Conservation (phyloP, 768 basidiomycete genomes). For the Mycena polygramma region DNA sequence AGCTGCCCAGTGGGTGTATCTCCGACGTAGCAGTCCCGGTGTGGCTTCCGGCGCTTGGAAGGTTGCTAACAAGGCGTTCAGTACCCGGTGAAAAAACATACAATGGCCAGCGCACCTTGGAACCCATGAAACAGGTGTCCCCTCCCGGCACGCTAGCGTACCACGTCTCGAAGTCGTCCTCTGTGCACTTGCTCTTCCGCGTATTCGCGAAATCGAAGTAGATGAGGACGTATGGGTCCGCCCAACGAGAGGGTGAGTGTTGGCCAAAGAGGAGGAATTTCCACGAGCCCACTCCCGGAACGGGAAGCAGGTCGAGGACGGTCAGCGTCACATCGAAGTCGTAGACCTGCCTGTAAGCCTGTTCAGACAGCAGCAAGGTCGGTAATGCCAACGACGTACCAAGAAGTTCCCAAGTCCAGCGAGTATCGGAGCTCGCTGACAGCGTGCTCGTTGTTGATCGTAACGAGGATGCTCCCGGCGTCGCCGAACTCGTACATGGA, state of each 20-base stretch:
- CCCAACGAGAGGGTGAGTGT: slow-evolving; percentile 42
- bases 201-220: slow-evolving; percentile 87
- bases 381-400: slow-evolving; percentile 63
- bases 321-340: slow-evolving; percentile 79
- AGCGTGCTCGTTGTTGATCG: slow-evolving; percentile 85
- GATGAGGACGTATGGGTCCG: slow-evolving; percentile 76
- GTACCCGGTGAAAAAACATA: neutral
- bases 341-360: slow-evolving; percentile 71
- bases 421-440: slow-evolving; percentile 84
- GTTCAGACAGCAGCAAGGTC: neutral
- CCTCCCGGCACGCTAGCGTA: slow-evolving; percentile 72
- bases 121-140: slow-evolving; percentile 89
- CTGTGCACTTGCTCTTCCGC: slow-evolving; percentile 74
- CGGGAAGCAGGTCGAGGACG: slow-evolving; percentile 81
- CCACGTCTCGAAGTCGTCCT: slow-evolving; percentile 88
- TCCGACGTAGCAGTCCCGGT: slow-evolving; percentile 90
- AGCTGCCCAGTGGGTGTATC: slow-evolving; percentile 72
- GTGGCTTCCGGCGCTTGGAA: slow-evolving; percentile 86
- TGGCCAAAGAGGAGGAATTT: slow-evolving; percentile 90
- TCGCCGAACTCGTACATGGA: slow-evolving; percentile 98
- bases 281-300: slow-evolving; percentile 94
- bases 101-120: slow-evolving; percentile 71
- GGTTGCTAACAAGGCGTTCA: slow-evolving; percentile 75
- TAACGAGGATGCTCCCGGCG: slow-evolving; percentile 81
- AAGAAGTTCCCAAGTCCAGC: slow-evolving; percentile 83